Conservation (phyloP, 2,329 filamentous ascomycete species). For the Venturia effusa region DNA sequence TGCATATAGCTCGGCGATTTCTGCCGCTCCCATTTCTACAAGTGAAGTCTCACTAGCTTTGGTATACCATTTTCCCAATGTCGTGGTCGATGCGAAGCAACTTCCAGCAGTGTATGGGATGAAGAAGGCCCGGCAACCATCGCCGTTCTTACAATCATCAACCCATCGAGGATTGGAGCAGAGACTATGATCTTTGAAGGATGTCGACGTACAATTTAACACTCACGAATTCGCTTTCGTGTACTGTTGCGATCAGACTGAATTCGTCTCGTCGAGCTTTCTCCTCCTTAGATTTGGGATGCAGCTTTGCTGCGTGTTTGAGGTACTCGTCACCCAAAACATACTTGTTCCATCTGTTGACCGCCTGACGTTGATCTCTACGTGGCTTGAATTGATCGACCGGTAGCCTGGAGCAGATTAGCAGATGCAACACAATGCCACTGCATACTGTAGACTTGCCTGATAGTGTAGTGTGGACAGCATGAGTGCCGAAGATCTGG, state of each 20-base stretch:
- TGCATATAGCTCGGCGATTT: too few relatives aligned
- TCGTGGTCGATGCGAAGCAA: background rate
- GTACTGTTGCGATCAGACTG: constrained; percentile 53
- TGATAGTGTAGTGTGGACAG: constrained; percentile 83
- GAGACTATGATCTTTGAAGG: too few relatives aligned
- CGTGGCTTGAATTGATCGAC: constrained; percentile 52
- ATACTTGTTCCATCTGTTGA: constrained; percentile 66
- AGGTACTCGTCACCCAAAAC: constrained; percentile 59
- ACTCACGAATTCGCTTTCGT: constrained; percentile 51
- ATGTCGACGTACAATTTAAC: constrained; percentile 32
- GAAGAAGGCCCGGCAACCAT: background rate
- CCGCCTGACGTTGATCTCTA: constrained; percentile 61
- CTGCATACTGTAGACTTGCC: constrained; percentile 21
- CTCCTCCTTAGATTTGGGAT: constrained; percentile 57
- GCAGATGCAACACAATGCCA: background rate
- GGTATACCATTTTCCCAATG: background rate
- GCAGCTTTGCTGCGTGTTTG: constrained; percentile 50
- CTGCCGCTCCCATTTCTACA: too few relatives aligned
- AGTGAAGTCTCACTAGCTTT: background rate
- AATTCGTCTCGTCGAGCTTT: constrained; percentile 57
- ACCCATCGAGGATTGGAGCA: background rate
- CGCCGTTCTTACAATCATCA: background rate
- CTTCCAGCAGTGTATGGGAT: background rate
- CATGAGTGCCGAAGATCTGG: constrained; percentile 71
- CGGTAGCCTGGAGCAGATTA: constrained; percentile 42